Percentiles rank a stretch among this genome's conserved stretches.
phyloP scores from a whole-genome alignment of 179 eudicot species.

The Kewa caespitosa region DNA sequence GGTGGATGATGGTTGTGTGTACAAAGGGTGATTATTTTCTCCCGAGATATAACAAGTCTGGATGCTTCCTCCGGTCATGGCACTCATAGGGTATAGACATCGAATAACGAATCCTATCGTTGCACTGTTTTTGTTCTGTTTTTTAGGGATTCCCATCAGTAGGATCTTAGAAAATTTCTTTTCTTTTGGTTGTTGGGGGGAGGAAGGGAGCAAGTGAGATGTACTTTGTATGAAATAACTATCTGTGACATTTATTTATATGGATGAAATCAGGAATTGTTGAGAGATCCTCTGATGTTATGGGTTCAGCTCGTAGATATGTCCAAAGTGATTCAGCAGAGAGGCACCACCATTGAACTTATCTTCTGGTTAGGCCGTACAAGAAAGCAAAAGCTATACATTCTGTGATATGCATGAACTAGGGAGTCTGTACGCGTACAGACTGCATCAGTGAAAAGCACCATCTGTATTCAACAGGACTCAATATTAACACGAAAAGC shows the following conservation, averaged over 20 bases:
- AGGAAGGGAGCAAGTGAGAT: not conserved
- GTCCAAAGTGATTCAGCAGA: too few species aligned
- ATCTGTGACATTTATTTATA: not conserved
- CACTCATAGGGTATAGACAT: not conserved
- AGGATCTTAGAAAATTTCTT: not conserved
- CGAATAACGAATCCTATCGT: not conserved
- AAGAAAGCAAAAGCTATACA: too few species aligned
- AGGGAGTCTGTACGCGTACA: too few species aligned
- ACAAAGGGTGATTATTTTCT: constrained; percentile 6
- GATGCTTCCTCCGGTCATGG: constrained; percentile 8
- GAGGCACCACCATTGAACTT: not conserved
- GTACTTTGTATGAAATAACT: too few species aligned
- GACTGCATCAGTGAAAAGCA: not conserved
- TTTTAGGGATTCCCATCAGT: not conserved
- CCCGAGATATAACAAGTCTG: constrained; percentile 9
- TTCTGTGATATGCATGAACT: too few species aligned
- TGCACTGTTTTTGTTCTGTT: not conserved
- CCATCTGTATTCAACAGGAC: too few species aligned
- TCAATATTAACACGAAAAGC: too few species aligned
- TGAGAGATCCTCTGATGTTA: not conserved
- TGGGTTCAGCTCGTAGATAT: not conserved
- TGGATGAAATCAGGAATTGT: not conserved
- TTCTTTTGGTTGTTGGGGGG: not conserved
- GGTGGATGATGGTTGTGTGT: not conserved
- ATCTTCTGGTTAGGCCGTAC: not conserved